These are phyloP conservation scores for Cylindrodendrum hubeiense DNA, from an alignment of 2,329 filamentous ascomycete genomes.

Conservation along the genomic window DNA sequence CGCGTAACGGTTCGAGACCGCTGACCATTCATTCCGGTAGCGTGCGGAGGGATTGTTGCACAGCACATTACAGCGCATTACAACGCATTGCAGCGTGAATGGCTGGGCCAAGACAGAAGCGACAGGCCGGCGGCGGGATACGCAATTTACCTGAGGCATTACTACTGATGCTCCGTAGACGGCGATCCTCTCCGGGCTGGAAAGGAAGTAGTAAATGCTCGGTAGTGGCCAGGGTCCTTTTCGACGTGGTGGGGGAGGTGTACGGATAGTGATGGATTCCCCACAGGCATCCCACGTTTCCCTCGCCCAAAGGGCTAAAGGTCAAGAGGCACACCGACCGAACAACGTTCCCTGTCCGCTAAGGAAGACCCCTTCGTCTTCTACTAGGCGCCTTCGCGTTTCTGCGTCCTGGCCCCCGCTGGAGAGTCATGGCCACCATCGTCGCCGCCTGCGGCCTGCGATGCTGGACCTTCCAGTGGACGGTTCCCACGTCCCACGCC, in stretches of 20 bases:
- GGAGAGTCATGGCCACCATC: not conserved
- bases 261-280: not conserved
- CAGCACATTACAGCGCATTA: not conserved
- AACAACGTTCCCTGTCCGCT: not conserved
- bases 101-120: not conserved
- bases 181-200: not conserved
- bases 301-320: not conserved
- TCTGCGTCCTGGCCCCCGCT: not conserved
- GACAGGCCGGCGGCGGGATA: not conserved
- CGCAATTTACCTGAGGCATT: not conserved
- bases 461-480: not conserved
- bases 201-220: not conserved
- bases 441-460: not conserved
- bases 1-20: no score
- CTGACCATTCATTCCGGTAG: not conserved
- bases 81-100: not conserved
- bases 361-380: not conserved
- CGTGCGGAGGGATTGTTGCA: not conserved
- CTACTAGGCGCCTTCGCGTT: not conserved
- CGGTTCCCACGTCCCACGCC: not conserved
- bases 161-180: not conserved
- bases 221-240: not conserved
- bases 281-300: slow-evolving; percentile 1
- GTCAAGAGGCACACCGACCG: no score
- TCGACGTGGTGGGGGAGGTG: not conserved